phyloP scores from a whole-genome alignment of 2,329 filamentous ascomycete species.

The Neonectria neomacrospora region DNA sequence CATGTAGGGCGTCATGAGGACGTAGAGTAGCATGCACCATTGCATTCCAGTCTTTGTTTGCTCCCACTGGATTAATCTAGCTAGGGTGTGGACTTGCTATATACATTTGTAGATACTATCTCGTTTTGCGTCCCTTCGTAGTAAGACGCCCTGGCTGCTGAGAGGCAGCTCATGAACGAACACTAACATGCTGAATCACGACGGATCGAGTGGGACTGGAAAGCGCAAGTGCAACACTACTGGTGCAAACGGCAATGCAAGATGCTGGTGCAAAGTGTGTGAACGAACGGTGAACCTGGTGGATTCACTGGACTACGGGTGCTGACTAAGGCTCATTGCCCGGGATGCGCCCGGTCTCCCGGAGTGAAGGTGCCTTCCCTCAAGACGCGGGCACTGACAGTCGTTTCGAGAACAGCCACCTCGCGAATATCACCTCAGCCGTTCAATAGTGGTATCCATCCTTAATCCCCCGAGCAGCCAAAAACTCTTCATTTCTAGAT shows the following conservation, averaged over 20 bases:
- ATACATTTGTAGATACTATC: too few relatives aligned
- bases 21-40: neutral
- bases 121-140: neutral
- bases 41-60: neutral
- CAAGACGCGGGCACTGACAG: constrained; percentile 25
- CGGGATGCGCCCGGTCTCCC: constrained; percentile 14
- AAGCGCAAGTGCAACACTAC: constrained; percentile 1
- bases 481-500: neutral
- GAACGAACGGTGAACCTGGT: constrained; percentile 11
- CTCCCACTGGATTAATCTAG: neutral
- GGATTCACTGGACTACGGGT: constrained; percentile 1
- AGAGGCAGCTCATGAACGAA: neutral
- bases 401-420: constrained; percentile 31
- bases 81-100: neutral
- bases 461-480: neutral
- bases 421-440: constrained; percentile 29
- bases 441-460: constrained; percentile 31
- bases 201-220: neutral
- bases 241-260: constrained; percentile 9
- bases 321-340: constrained; percentile 23
- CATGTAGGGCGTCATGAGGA: neutral
- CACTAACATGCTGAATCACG: neutral
- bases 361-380: constrained; percentile 23
- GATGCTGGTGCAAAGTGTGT: neutral
- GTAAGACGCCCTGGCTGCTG: neutral